Evolutionary conservation across 768 basidiomycete species (phyloP).

Genomic region (Exidia glandulosa): DNA sequence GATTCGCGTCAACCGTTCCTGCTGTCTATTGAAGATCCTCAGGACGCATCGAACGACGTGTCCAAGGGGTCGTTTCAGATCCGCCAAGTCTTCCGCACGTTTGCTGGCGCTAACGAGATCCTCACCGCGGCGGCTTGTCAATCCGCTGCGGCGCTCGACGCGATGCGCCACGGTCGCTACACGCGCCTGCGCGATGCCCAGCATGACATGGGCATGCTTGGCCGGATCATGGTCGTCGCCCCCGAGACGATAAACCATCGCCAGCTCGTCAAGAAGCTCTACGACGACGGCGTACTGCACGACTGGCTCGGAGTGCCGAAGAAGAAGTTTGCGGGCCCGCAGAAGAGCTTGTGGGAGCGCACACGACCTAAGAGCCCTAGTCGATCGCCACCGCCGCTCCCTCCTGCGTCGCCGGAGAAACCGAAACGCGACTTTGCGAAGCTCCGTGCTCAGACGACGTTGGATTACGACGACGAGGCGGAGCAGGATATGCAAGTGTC

Average conservation of each 20-base stretch:
- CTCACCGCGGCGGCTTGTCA: constrained; percentile 64
- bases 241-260: constrained; percentile 65
- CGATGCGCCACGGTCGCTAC: constrained; percentile 41
- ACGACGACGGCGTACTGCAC: constrained; percentile 49
- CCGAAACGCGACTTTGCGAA: not conserved
- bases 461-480: not conserved
- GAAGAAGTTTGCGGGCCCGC: too few relatives aligned
- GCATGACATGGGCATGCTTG: constrained; percentile 68
- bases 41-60: constrained; percentile 88
- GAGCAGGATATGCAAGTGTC: not conserved
- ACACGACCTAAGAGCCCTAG: not conserved
- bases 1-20: constrained; percentile 44
- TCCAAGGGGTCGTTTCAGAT: constrained; percentile 82
- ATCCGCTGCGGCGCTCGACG: constrained; percentile 49
- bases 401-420: not conserved
- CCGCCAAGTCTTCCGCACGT: constrained; percentile 64
- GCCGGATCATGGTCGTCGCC: constrained; percentile 65
- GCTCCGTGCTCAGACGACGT: not conserved
- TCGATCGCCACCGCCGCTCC: not conserved
- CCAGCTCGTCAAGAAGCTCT: constrained; percentile 55
- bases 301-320: constrained; percentile 37
- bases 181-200: constrained; percentile 34
- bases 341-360: too few relatives aligned
- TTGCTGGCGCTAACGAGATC: constrained; percentile 59
- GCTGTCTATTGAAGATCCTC: constrained; percentile 89